Evolutionary conservation across 306 rosid genomes (phyloP), one percentile per base, ranked within the genome.

Genomic region (Nissolia schottii): DNA sequence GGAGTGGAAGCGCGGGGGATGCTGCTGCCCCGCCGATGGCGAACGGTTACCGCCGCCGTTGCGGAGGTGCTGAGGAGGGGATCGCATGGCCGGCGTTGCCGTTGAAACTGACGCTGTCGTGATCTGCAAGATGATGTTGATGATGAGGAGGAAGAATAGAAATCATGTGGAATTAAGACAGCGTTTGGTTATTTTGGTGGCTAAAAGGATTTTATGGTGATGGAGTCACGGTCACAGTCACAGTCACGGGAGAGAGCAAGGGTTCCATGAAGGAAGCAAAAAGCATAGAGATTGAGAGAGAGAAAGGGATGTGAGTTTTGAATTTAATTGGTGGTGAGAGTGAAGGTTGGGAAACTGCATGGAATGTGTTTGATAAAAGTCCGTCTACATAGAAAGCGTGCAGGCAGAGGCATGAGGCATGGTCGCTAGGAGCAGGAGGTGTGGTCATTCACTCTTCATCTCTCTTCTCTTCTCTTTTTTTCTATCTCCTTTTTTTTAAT

Each of bases 1-100:
- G 43, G 99, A 94, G 66, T 89, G 99, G 77, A 91, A 94, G 10
- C 86, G 90, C 51, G 87, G 80, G 1, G 34, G 28, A 41, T 22
- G 43, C 6, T 32, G 62, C n/a, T 59, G 79, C 51, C 18, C 49
- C 12, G 67, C 27, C 10, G 78, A 77, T 3, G 94, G 91, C 6
- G 83, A 77, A 29, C 76, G 82, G 67, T 80, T 81, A 53, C 84
- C 85, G 48, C 81, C 89, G 45, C 92, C 89, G 86, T 85, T 87
- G 35, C 83, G 89, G 51, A 77, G 90, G 5, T 71, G 54, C 63
- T 85, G 91, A 76, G 96, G 91, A 76, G 96, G 87, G 60, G 94
- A 90, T 70, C 83, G 90, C 97, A 93, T 92, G 72, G 72, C 51
- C 45, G 20, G 32, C 24, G 51, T 15, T 45, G 16, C 50, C 50